Evolutionary conservation across 108 stramenopile genomes (phyloP), one percentile per base, ranked within the genome.

Genomic region (Fragilaria crotonensis): DNA sequence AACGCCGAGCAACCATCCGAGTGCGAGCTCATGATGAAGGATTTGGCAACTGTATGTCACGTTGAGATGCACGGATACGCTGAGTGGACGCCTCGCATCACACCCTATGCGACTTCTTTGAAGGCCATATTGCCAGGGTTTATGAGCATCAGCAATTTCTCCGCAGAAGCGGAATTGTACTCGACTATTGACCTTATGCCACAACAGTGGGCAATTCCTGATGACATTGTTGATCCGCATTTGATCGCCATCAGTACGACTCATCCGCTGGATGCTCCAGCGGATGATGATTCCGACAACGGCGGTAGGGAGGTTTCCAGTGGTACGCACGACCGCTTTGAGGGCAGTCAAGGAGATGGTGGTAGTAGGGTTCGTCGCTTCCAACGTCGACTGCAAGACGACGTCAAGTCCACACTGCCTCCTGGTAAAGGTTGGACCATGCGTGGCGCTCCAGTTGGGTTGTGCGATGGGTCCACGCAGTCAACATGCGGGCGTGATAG

Each of bases 391-490:
- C 36, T 41, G 7, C 36, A 14, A 7, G 7, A 41, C 14, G 11
- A 11, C 14, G 11, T 41, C 14, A 41, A 41, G 7, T 41, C 7
- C 36, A 7, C 36, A 2, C 19, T 61, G 2, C n/a, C n/a, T n/a
- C 70, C 77, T 14, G 77, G 73, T 14, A 57, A 75, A 44, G 77
- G 77, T 33, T 74, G 73, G 77, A 36, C 52, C 23, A 58, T 71
- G 11, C 11, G 52, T 25, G 36, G 50, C 1, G 33, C 57, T 5
- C n/a, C n/a, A n/a, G 17, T 63, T 31, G 77, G 77, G 32, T 78
- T 66, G 32, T 78, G 77, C 47, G 77, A 78, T 51, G 77, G 77
- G 25, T 73, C 77, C n/a, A 58, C 69, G 14, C 47, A 49, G n/a
- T 48, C 45, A 4, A 71, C 60, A 57, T 78, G 77, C 46, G 29